Base-by-base conservation (phyloP, 257 asterid genomes). In the Jasminum sambac region DNA sequence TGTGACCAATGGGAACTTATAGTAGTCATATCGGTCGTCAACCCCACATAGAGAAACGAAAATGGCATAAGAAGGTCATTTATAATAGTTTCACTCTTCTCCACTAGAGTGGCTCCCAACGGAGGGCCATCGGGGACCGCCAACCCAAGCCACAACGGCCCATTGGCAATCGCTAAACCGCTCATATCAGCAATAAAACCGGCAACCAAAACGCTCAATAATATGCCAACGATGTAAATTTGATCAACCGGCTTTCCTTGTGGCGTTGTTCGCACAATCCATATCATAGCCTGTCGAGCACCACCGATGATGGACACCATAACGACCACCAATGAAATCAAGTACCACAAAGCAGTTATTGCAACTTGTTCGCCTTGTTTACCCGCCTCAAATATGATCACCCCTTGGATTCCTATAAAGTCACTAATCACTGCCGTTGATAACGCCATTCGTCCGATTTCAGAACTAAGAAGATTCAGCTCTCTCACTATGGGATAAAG, bases 101-200 rank as follows among this genome's bases (percentile, higher is more conserved):
- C 96, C 68, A 91, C 90, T 5, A 94, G 68, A 60, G 77, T 81
- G 40, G 90, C 84, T 24, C 97, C 99, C 67, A 94, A 69, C 0
- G 99, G 98, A 6, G 96, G 99, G 9, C 98, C 98, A 17, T 89
- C 96, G 0, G 98, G 97, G 6, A 89, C 85, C 0, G 91, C 99
- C 81, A 94, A 72, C 1, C 99, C 99, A 1, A 94, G 84, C 96
- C 95, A 91, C 14, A 94, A 21, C 0, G 99, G 86, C 26, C 96
- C 99, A 23, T 89, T 89, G 8, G 82, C 85, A 11, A 94, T 63
- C 63, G 95, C 90, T 63, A 91, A 44, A 0, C 99, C 99, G 0
- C 74, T 62, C 69, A 74, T 63, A 70, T 91, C 99, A 7, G 95
- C 71, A 12, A 88, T 1, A 39, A 94, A 81, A 4, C 85, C 98